Base-by-base conservation (phyloP, 2,329 filamentous ascomycete species). In the Trichoderma guizhouense region DNA sequence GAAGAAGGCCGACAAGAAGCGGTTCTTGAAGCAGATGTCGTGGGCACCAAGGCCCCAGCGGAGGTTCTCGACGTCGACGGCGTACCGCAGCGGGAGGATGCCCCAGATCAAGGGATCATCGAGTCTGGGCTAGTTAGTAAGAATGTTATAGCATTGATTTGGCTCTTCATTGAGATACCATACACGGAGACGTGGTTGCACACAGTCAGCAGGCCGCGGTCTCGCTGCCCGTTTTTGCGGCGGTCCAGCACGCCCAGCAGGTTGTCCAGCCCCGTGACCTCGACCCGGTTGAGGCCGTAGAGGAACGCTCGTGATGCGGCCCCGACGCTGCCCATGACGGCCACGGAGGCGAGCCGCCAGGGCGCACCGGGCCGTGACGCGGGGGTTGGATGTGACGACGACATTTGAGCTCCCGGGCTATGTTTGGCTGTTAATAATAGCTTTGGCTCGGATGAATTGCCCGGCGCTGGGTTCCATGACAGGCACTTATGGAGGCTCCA, bases 71-170 rank as follows among this genome's bases (percentile, higher is more conserved):
- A 92, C 89, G 72, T 91, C 89, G 77, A 92, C 90, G 74, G 89
- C 84, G 78, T 96, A 93, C 64, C 88, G 86, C 60, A 93, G 81
- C 1, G 96, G 96, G 5, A 99, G 84, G 43, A 94, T 89, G 21
- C 95, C 96, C 95, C 95, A 99, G 76, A 98, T 90, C 72, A 98
- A 83, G 30, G 96, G 96, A 83, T 99, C 96, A 82, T 99, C 96
- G 76, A 98, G 84, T 72, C 95, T 98, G 39, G 80, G 39, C 30
- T 26, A 64, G 51, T 72, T 21, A 68, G 64, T 61, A 74, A 73
- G 39, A n/a, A 24, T 32, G 60, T 51, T 21, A 67, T 21, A 14
- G 57, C 28, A 12, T 21, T 36, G 66, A 39, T 39, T 43, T 12
- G 8, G 51, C 21, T 18, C 30, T 21, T 39, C 36, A n/a, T 26